Conservation (phyloP, 2,329 filamentous ascomycete species). For the Lachnellula suecica region DNA sequence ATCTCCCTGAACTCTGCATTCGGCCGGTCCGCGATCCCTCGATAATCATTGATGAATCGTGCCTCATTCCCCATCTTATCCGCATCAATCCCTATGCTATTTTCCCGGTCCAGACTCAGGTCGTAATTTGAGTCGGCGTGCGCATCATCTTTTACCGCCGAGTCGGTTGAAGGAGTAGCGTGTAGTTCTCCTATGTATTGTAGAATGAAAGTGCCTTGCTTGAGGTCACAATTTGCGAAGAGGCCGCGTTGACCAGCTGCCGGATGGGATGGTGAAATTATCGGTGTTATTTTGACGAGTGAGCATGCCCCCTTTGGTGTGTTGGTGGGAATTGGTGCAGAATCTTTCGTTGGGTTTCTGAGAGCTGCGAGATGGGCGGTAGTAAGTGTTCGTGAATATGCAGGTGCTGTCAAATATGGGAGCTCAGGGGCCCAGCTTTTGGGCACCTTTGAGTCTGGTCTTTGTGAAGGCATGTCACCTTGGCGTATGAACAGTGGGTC, state of each 20-base stretch:
- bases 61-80: conserved; percentile 59
- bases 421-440: conserved; percentile 58
- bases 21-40: conserved; percentile 46
- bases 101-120: conserved; percentile 59
- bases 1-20: conserved; percentile 54
- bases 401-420: conserved; percentile 51
- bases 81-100: conserved; percentile 60
- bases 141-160: conserved; percentile 11
- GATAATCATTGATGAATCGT: conserved; percentile 66
- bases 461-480: conserved; percentile 6
- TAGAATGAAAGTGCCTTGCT: conserved; percentile 56
- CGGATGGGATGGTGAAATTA: conserved; percentile 51
- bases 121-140: conserved; percentile 60
- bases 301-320: conserved; percentile 44
- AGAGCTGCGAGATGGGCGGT: conserved; percentile 18
- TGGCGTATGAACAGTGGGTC: not conserved
- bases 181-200: conserved; percentile 63
- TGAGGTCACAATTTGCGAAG: conserved; percentile 54
- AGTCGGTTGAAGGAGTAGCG: conserved; percentile 27
- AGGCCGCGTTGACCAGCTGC: conserved; percentile 59
- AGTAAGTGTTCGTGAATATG: conserved; percentile 42
- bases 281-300: conserved; percentile 54
- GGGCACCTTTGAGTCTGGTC: conserved; percentile 31
- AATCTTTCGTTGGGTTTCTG: conserved; percentile 23
- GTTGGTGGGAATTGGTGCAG: conserved; percentile 34